Evolutionary conservation across 1,284 basidiomycete species (phyloP).

Genomic region (Cerioporus squamosus): DNA sequence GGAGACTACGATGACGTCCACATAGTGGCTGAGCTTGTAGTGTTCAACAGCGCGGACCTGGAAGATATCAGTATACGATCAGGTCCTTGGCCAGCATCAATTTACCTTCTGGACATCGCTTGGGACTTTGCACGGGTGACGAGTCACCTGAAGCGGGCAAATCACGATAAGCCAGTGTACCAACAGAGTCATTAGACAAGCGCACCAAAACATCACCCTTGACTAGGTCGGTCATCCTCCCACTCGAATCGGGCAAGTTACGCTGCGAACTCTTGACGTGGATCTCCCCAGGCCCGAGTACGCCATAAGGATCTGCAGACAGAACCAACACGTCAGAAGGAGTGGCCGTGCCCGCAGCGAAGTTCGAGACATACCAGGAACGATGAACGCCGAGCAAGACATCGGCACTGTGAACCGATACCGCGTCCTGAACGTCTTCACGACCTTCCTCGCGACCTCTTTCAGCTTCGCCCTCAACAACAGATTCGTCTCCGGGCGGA

Average conservation of each 20-base stretch:
- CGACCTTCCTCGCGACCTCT: constrained; percentile 36
- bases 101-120: constrained; percentile 49
- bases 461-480: constrained; percentile 42
- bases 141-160: constrained; percentile 37
- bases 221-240: constrained; percentile 37
- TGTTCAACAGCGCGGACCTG: constrained; percentile 45
- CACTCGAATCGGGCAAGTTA: constrained; percentile 32
- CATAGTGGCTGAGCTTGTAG: constrained; percentile 36
- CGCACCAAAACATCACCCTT: constrained; percentile 46
- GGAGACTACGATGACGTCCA: constrained; percentile 48
- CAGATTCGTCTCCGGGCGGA: constrained; percentile 36
- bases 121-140: constrained; percentile 51
- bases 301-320: constrained; percentile 40
- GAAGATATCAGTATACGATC: background rate
- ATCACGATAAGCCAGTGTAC: background rate
- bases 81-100: too few species aligned
- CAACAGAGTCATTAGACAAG: background rate
- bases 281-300: constrained; percentile 42
- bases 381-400: constrained; percentile 45
- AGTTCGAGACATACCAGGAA: constrained; percentile 40
- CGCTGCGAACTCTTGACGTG: constrained; percentile 40
- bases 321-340: background rate
- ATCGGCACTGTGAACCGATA: constrained; percentile 38
- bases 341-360: background rate
- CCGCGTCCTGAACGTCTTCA: constrained; percentile 29